Base-by-base conservation (phyloP, 371 early-diverging fungal species). In the Mortierella sp. region DNA sequence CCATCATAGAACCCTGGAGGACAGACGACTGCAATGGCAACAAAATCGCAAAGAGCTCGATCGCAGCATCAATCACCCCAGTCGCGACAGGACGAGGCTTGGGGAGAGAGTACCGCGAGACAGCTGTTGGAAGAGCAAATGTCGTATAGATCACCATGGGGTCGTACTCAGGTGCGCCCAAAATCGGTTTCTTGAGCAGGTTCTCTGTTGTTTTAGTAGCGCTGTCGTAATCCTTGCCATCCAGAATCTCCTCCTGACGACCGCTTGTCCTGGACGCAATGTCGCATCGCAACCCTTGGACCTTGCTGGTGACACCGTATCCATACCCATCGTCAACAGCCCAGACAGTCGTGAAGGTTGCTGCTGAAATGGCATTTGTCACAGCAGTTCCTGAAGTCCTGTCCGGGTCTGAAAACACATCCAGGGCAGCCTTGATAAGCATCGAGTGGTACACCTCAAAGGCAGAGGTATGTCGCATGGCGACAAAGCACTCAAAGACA, bases 1-100 rank as follows among this genome's bases (percentile, higher is more conserved):
- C 98, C 74, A 98, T 90, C 29, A 93, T 82, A 0, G 95, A 88
- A 56, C 96, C 95, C 88, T 98, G 98, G 14, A 92, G 90, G 5
- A 91, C 87, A 32, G 95, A 92, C 1, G 92, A 88, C 48, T 95
- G 91, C 21, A 87, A 83, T 0, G 92, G 91, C 68, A 96, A 94
- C 21, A 97, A 74, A 0, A 93, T 88, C 1, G 95, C 94, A 87
- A 97, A 96, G 16, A 98, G 80, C 68, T 94, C 95, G 48, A 96
- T 89, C 8, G 94, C 90, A 3, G 91, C 88, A 80, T 97, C 96
- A 81, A 91, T 88, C 16, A 79, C 76, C 48, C 80, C 79, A 76
- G 93, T 80, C 74, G 79, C 75, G 60, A 77, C 55, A 18, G 86
- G 90, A 4, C 81, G 72, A 10, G 92, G 92, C 38, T 89, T 88